Evolutionary conservation across 345 rosid species (phyloP), one percentile per base, ranked within the genome.

Genomic region (Noccaea bulbosa): DNA sequence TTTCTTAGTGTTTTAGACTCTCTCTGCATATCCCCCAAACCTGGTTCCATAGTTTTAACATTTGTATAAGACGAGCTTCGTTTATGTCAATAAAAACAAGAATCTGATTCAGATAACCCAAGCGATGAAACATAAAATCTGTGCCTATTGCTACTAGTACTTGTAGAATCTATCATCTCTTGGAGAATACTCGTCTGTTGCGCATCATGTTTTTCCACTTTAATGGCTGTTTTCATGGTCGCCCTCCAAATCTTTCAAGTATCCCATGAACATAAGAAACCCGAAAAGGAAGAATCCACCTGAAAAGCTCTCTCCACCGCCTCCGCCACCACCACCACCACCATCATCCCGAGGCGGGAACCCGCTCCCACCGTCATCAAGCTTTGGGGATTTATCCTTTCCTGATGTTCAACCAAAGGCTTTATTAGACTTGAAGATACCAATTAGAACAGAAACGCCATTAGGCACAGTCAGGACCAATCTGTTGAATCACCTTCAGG

Each of bases 261-360:
- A 85, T 35, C 92, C 88, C 73, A 91, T 80, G 74, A 93, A 86
- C 27, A 86, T 83, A 16, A 91, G 96, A 77, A 93, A 87, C 20
- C 94, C 97, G 6, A 91, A 91, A 47, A 91, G 85, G 81, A 82
- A 88, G 74, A 87, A 93, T 63, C 97, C 98, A 1, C 98, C 98
- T 0, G 96, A 91, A 80, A 76, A 89, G 80, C 75, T 85, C 27
- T 83, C 90, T 12, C 98, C 98, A 0, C 96, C 93, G 0, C 98
- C 97, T 14, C 98, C 97, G 0, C 97, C 95, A 0, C 95, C 98
- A 0, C 97, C 94, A 4, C 83, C 94, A 0, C 82, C 94, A 32
- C 80, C 93, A 11, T 78, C 88, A 53, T 80, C 92, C 3, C 87
- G 72, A 34, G 96, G 96, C 1, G 97, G 97, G 45, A 88, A 74